These are phyloP conservation scores for Penicillium glabrum DNA, from an alignment of 2,329 filamentous ascomycete species.

Conservation along the genomic window DNA sequence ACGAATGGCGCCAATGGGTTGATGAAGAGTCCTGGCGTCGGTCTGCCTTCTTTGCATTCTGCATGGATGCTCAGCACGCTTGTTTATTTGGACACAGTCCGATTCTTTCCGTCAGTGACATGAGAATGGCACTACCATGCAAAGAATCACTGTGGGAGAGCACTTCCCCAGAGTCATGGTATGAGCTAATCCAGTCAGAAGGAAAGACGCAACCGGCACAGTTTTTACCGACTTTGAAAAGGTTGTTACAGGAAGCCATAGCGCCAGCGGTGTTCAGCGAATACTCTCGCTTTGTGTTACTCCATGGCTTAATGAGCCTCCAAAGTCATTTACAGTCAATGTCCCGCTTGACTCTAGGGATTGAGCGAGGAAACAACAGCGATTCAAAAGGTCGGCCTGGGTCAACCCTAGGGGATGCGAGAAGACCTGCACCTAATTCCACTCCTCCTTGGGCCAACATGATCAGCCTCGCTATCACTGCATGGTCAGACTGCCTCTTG, in stretches of 20 bases:
- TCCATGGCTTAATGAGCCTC: not conserved
- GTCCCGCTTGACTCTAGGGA: not conserved
- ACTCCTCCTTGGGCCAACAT: not conserved
- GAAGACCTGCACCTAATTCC: not conserved
- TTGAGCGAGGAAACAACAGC: not conserved
- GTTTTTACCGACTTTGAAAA: not conserved
- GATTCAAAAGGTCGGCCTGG: not conserved
- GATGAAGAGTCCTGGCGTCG: not conserved
- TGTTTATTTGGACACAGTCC: not conserved
- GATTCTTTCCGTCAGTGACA: not conserved
- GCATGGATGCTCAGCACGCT: conserved; percentile 1
- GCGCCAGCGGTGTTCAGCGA: not conserved
- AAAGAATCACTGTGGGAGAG: not conserved
- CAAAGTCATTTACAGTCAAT: not conserved
- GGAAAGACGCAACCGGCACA: not conserved
- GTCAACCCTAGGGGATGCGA: not conserved
- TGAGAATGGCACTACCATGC: not conserved
- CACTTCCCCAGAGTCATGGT: not conserved
- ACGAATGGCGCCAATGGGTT: not conserved
- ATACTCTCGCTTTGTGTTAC: not conserved
- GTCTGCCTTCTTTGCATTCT: not conserved
- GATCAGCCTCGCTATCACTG: not conserved
- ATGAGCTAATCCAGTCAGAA: not conserved
- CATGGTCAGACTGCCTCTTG: not conserved
- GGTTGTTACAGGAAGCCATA: not conserved